Percentiles rank a stretch among this genome's conserved stretches.
phyloP scores from a whole-genome alignment of 257 asterid species.

The Nicotiana knightiana region DNA sequence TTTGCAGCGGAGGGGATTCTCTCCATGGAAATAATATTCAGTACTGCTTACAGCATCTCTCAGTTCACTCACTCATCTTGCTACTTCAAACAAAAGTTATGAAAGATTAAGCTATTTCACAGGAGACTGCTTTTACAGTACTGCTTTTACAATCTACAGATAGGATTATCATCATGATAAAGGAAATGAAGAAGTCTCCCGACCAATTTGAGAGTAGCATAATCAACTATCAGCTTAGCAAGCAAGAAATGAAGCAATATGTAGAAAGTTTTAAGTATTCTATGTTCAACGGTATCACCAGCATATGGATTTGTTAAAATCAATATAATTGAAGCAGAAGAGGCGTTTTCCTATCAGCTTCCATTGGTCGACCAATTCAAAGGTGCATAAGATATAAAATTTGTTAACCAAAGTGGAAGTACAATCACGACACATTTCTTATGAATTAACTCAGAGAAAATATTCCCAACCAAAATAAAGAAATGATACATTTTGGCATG shows the following conservation, averaged over 20 bases:
- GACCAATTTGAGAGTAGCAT: not conserved
- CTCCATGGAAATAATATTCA: not conserved
- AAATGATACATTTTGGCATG: not conserved
- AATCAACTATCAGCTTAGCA: not conserved
- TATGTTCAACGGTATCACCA: not conserved
- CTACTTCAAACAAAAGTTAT: not conserved
- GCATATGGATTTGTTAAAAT: not conserved
- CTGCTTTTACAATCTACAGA: not conserved
- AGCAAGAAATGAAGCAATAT: not conserved
- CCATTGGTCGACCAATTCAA: not conserved
- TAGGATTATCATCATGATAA: not conserved
- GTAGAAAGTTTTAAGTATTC: not conserved
- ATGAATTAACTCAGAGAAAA: not conserved
- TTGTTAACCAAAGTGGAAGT: not conserved
- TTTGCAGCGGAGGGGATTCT: not conserved
- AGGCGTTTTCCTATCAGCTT: not conserved
- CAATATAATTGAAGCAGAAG: not conserved
- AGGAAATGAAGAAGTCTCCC: not conserved
- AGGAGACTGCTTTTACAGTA: not conserved
- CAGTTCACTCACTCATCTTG: not conserved
- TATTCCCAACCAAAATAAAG: not conserved
- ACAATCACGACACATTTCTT: not conserved
- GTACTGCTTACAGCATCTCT: not conserved
- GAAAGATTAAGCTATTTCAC: not conserved
- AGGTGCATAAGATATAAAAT: not conserved